Base-by-base conservation (phyloP, 176 grass and related monocot genomes). In the Oryza brachyantha region DNA sequence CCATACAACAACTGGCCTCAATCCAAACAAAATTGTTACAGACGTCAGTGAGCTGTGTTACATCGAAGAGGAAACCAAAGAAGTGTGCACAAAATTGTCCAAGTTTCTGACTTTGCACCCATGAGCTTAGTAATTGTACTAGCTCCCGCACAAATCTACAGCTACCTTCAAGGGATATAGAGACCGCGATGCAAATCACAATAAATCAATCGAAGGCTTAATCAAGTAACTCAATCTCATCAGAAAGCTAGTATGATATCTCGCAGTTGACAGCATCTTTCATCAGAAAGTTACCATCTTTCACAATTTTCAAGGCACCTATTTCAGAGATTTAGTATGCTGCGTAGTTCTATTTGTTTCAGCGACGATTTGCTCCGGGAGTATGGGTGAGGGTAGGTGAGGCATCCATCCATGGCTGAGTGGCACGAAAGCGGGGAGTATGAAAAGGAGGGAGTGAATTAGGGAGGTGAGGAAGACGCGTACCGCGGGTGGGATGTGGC, bases 401-500 rank as follows among this genome's bases (percentile, higher is more conserved):
- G 36, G 40, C 6, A 31, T 77, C 75, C n/a, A n/a, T n/a, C 55
- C 40, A 46, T 3, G 21, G 48, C 3, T 9, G 1, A 77, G 40
- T 16, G 46, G 10, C 27, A 34, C 29, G 26, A 13, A 52, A 22
- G n/a, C n/a, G n/a, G 22, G 71, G n/a, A 36, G 73, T 24, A 76
- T 62, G 25, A 7, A 29, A 54, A 75, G 40, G 22, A 79, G 63
- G 42, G 34, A 38, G 42, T 12, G 27, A 52, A 22, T 55, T 16
- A 19, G 29, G 31, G n/a, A 58, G 16, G 60, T 6, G 21, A 9
- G 8, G 19, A 17, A 11, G 36, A 52, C 37, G 10, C 25, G 57
- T 84, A 86, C 76, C 83, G 64, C 40, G 26, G 86, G 8, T 29
- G 79, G 84, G 17, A 62, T 72, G 7, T n/a, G 52, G 19, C 0